These are phyloP conservation scores for Pleurotus cornucopiae DNA, from an alignment of 768 basidiomycete species.

Conservation along the genomic window DNA sequence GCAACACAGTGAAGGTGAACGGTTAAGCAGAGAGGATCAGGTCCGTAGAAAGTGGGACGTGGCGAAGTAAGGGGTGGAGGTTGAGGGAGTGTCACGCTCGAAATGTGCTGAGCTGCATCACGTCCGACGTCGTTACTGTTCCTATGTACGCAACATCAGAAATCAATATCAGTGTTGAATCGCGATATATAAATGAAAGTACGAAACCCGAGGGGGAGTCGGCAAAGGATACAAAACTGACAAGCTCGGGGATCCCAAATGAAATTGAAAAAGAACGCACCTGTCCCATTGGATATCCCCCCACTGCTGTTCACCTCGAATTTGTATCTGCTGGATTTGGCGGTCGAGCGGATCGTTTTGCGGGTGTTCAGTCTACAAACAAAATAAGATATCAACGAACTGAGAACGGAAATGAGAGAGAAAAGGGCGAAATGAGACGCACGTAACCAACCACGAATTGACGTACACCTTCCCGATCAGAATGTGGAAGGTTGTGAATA, in stretches of 20 bases:
- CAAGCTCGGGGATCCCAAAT: neutral
- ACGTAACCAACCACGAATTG: neutral
- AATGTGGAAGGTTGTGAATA: neutral
- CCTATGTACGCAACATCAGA: neutral
- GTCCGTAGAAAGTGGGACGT: no score
- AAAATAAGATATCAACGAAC: neutral
- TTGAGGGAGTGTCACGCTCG: neutral
- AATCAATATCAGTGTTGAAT: neutral
- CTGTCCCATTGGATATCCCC: no score
- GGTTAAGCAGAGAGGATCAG: no score
- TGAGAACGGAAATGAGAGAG: neutral
- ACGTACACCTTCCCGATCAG: neutral
- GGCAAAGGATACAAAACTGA: neutral
- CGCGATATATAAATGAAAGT: neutral
- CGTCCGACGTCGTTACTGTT: neutral
- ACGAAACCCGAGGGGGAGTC: neutral
- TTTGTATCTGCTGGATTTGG: neutral
- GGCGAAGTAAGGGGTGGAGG: no score
- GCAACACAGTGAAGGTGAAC: no score
- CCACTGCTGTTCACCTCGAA: neutral
- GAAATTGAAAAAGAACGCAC: no score
- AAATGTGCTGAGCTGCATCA: neutral
- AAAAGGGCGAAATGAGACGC: neutral
- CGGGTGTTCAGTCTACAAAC: neutral
- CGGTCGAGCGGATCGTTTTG: neutral